Evolutionary conservation across 2,329 filamentous ascomycete species (phyloP).

Genomic region (Hypomyces rosellus): DNA sequence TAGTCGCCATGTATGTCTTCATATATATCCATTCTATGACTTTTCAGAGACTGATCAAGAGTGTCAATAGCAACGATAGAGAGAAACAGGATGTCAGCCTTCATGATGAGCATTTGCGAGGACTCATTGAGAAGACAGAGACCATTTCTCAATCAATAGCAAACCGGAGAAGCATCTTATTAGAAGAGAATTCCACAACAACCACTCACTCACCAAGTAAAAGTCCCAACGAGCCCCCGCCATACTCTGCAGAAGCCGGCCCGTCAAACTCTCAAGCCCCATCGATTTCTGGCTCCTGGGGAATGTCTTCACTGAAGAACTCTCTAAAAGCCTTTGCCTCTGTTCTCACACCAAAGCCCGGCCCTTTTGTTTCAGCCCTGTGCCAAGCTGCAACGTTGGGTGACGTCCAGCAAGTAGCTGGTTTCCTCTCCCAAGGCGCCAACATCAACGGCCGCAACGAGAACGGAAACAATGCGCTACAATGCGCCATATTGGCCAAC

Average conservation of each 20-base stretch:
- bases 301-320: conserved; percentile 24
- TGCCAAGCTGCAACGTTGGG: conserved; percentile 29
- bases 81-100: conserved; percentile 21
- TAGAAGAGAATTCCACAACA: background rate
- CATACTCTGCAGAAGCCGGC: conserved; percentile 16
- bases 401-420: conserved; percentile 27
- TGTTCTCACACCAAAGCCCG: conserved; percentile 27
- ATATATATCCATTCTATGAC: no score
- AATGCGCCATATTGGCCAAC: conserved; percentile 28
- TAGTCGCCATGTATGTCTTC: conserved; percentile 17
- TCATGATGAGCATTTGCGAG: conserved; percentile 12
- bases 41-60: no score
- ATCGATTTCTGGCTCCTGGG: conserved; percentile 14
- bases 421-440: conserved; percentile 28
- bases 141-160: conserved; percentile 14
- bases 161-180: conserved; percentile 15
- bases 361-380: conserved; percentile 31
- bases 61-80: conserved; percentile 15
- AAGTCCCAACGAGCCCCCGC: conserved; percentile 18
- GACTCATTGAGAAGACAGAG: conserved; percentile 17
- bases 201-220: conserved; percentile 11
- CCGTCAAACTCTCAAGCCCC: conserved; percentile 9
- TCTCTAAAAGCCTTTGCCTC: conserved; percentile 31
- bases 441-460: conserved; percentile 32
- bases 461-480: conserved; percentile 27